A percentile compares a stretch with the other conserved stretches of the same genome.
Conservation (phyloP, 371 early-diverging fungal genomes). For the Coemansia sp. region DNA sequence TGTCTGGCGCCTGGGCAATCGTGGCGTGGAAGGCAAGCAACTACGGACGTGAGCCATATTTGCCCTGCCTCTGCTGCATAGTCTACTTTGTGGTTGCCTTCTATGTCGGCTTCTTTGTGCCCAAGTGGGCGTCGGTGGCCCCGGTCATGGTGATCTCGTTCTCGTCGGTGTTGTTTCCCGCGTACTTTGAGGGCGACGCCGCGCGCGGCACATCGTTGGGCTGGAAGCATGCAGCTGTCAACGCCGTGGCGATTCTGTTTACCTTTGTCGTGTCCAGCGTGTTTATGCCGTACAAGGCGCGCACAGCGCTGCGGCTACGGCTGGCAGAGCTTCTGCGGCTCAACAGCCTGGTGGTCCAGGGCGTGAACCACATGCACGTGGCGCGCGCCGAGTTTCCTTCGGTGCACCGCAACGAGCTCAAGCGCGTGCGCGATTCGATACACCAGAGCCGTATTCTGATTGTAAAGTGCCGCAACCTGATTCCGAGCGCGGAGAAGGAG, state of each 20-base stretch:
- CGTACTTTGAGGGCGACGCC: conserved; percentile 1
- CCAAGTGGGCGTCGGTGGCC: conserved; percentile 12
- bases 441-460: conserved; percentile 24
- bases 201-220: conserved; percentile 21
- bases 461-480: conserved; percentile 24
- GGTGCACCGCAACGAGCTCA: conserved; percentile 18
- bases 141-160: conserved; percentile 40
- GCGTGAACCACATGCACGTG: conserved; percentile 40
- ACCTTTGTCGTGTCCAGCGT: conserved; percentile 27
- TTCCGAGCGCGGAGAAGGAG: conserved; percentile 24
- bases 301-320: conserved; percentile 25
- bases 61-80: conserved; percentile 23
- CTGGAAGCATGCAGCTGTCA: conserved; percentile 39
- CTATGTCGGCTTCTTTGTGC: conserved; percentile 24
- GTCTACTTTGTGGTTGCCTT: conserved; percentile 32
- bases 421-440: conserved; percentile 12
- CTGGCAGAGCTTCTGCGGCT: conserved; percentile 30
- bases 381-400: conserved; percentile 31
- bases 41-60: conserved; percentile 9
- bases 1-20: conserved; percentile 39
- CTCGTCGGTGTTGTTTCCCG: conserved; percentile 31
- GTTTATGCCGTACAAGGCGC: conserved; percentile 46
- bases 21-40: conserved; percentile 34
- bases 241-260: conserved; percentile 31
- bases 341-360: conserved; percentile 26